Percentiles rank a stretch among this genome's conserved stretches.
These are phyloP conservation scores for Nicotiana attenuata DNA, from an alignment of 257 asterid genomes.

Conservation along the genomic window DNA sequence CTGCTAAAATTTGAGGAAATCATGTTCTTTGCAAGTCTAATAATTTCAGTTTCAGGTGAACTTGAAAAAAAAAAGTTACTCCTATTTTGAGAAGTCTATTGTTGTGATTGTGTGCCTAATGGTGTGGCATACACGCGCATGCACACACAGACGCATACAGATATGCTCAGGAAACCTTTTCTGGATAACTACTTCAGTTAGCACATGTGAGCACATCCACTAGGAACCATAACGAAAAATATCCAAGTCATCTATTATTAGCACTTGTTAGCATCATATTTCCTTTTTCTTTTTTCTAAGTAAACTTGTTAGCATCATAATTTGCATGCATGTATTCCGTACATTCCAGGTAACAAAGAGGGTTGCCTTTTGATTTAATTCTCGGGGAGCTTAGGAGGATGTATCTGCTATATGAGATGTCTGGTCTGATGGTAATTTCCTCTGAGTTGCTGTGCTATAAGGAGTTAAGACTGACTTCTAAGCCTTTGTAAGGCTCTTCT, in stretches of 20 bases:
- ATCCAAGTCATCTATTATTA: neutral
- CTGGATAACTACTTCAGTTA: neutral
- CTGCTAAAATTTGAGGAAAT: neutral
- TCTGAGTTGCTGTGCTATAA: neutral
- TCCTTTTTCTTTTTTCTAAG: neutral
- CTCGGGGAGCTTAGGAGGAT: neutral
- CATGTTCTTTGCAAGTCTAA: neutral
- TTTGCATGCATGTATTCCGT: neutral
- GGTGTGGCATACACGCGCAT: neutral
- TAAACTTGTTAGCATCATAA: neutral
- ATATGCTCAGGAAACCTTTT: neutral
- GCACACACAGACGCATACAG: neutral
- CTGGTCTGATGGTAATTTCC: slow-evolving; percentile 1
- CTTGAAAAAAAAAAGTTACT: neutral
- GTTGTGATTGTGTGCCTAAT: neutral
- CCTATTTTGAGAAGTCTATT: neutral
- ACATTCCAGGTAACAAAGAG: neutral
- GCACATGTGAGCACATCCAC: neutral
- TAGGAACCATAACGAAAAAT: neutral
- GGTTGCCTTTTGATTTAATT: neutral
- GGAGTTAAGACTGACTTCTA: slow-evolving; percentile 7
- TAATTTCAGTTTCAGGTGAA: neutral
- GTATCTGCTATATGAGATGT: neutral
- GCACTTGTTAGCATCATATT: neutral
- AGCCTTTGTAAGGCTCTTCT: neutral